phyloP scores from a whole-genome alignment of 768 basidiomycete species.

The Termitomyces sp. region DNA sequence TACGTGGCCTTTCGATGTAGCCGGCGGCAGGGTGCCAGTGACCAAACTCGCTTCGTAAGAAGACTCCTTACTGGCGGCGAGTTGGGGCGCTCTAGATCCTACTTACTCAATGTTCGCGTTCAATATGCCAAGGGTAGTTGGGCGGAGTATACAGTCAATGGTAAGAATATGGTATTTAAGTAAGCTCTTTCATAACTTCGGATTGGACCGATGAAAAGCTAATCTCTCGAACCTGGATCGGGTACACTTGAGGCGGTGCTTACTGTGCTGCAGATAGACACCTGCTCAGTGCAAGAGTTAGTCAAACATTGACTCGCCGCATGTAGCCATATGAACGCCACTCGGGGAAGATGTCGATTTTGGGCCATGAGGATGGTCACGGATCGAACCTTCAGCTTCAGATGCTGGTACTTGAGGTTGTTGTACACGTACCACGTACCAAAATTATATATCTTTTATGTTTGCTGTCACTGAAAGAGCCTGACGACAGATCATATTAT shows the following conservation, averaged over 20 bases:
- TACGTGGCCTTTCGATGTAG: background rate
- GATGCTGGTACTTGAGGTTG: background rate
- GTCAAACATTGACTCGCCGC: background rate
- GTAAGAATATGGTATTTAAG: background rate
- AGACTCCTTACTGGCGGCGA: background rate
- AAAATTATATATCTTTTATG: background rate
- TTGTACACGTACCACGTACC: constrained; percentile 1
- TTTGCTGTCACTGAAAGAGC: background rate
- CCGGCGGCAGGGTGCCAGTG: background rate
- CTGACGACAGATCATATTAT: background rate
- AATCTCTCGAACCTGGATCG: background rate
- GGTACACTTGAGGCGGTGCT: background rate
- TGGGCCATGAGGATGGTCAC: background rate
- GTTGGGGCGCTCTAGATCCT: background rate
- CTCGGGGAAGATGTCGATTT: background rate
- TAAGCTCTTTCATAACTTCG: background rate
- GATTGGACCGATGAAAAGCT: background rate
- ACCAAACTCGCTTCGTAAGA: background rate
- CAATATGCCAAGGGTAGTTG: background rate
- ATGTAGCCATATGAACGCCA: background rate
- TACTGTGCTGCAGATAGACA: background rate
- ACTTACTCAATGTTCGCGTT: background rate
- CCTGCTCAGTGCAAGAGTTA: background rate
- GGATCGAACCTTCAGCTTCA: background rate
- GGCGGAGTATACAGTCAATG: background rate